Evolutionary conservation across 345 rosid species (phyloP).

Genomic region (Melaleuca quinquenervia): DNA sequence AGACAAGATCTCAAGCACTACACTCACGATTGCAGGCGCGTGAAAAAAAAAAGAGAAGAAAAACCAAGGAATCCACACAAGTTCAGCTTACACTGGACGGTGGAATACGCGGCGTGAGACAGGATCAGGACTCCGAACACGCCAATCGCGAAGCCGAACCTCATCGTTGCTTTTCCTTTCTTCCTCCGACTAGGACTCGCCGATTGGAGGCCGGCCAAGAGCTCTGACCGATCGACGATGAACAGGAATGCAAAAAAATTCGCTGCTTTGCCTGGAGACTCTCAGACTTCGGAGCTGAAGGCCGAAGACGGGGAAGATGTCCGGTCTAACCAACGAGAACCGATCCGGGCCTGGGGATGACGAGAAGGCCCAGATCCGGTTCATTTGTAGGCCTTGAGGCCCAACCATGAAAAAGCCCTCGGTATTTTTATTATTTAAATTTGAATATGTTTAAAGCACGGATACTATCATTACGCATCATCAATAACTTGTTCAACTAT

Average conservation of each 20-base stretch:
- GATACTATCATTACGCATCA: too few species aligned
- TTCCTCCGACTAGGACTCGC: neutral
- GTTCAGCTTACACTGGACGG: conserved; percentile 57
- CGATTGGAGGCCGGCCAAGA: neutral
- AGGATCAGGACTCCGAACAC: conserved; percentile 55
- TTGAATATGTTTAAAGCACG: too few species aligned
- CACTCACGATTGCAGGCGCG: neutral
- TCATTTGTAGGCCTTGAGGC: neutral
- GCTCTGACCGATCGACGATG: neutral
- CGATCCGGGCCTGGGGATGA: neutral
- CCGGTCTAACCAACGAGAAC: neutral
- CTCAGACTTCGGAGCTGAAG: neutral
- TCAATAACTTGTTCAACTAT: too few species aligned
- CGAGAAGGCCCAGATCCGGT: neutral
- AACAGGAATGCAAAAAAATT: neutral
- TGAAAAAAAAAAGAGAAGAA: neutral
- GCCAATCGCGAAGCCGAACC: conserved; percentile 53
- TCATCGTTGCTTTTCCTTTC: conserved; percentile 14
- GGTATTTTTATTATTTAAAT: too few species aligned
- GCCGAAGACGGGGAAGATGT: neutral
- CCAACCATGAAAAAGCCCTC: neutral
- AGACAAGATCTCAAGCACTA: neutral
- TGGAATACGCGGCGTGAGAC: conserved; percentile 86
- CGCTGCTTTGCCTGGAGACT: neutral
- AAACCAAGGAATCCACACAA: neutral